Percentiles rank a stretch among this genome's conserved stretches.
phyloP scores from a whole-genome alignment of 306 rosid species.

The Castanea mollissima region DNA sequence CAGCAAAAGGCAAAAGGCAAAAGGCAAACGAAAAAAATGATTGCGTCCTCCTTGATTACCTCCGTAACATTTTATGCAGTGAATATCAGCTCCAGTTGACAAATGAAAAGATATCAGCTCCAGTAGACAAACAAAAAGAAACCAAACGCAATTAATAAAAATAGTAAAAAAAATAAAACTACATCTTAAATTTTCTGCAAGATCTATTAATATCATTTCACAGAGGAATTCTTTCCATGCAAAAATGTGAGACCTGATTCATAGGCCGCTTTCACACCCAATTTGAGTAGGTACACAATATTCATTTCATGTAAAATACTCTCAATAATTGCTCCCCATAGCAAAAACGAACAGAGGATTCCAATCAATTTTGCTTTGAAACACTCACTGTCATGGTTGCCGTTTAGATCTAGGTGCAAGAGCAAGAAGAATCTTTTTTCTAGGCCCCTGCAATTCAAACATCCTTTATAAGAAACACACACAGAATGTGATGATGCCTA shows the following conservation, averaged over 20 bases:
- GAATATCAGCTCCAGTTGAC: neutral
- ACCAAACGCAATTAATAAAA: neutral
- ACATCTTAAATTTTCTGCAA: conserved; percentile 34
- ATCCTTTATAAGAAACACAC: conserved; percentile 25
- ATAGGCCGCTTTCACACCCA: conserved; percentile 24
- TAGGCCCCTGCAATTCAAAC: conserved; percentile 78
- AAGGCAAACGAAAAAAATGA: no score
- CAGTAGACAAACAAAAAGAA: neutral
- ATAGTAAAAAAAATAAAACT: neutral
- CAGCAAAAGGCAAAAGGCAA: no score
- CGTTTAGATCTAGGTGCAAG: conserved; percentile 63
- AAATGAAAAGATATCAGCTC: neutral
- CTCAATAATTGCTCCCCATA: conserved; percentile 18
- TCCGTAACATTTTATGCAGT: no score
- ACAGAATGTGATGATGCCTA: neutral
- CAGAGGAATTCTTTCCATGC: conserved; percentile 12
- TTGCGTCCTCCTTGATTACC: no score
- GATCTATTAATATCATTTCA: conserved; percentile 9
- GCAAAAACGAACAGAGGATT: conserved; percentile 18
- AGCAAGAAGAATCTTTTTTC: conserved; percentile 87
- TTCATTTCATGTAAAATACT: conserved; percentile 18
- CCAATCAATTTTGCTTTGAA: conserved; percentile 23
- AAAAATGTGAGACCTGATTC: conserved; percentile 33
- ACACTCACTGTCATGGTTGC: conserved; percentile 33
- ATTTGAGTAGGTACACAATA: conserved; percentile 22